phyloP scores from a whole-genome alignment of 1,284 basidiomycete genomes.

The Ustilago vetiveriae region DNA sequence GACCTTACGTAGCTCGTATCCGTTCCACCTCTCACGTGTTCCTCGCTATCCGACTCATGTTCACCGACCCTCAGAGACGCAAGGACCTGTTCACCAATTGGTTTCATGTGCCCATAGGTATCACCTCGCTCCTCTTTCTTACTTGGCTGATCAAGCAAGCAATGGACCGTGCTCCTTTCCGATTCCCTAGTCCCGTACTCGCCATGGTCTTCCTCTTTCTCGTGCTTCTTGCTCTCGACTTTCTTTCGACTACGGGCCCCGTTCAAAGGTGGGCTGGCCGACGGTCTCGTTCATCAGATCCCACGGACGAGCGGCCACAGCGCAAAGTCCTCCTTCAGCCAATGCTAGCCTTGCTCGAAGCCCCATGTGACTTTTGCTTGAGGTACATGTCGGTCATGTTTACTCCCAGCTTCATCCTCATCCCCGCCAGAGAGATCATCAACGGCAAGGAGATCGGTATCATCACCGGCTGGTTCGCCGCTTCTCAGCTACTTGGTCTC shows the following conservation, averaged over 20 bases:
- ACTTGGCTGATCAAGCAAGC: conserved; percentile 49
- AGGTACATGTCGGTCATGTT: conserved; percentile 62
- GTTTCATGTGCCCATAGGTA: conserved; percentile 56
- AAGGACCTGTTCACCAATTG: conserved; percentile 49
- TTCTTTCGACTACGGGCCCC: conserved; percentile 15
- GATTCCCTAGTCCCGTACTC: conserved; percentile 55
- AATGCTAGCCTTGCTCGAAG: conserved; percentile 35
- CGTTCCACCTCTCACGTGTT: conserved; percentile 23
- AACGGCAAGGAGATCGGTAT: conserved; percentile 53
- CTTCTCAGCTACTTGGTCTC: conserved; percentile 44
- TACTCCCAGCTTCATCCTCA: conserved; percentile 57
- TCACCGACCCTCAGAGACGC: conserved; percentile 23
- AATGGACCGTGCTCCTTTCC: conserved; percentile 50
- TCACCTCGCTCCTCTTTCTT: conserved; percentile 41
- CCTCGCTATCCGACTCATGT: conserved; percentile 14
- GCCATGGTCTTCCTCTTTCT: conserved; percentile 49
- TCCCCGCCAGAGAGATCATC: conserved; percentile 58
- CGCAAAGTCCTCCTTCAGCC: conserved; percentile 16
- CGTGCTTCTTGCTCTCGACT: conserved; percentile 47
- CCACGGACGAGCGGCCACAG: background rate
- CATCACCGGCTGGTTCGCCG: conserved; percentile 55
- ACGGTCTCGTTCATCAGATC: background rate
- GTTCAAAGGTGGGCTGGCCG: background rate
- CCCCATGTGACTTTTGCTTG: conserved; percentile 59
- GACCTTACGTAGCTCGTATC: conserved; percentile 19